Percentiles rank a stretch among this genome's conserved stretches.
Evolutionary conservation across 768 basidiomycete species (phyloP).

Genomic region (Nidula microcarpa): DNA sequence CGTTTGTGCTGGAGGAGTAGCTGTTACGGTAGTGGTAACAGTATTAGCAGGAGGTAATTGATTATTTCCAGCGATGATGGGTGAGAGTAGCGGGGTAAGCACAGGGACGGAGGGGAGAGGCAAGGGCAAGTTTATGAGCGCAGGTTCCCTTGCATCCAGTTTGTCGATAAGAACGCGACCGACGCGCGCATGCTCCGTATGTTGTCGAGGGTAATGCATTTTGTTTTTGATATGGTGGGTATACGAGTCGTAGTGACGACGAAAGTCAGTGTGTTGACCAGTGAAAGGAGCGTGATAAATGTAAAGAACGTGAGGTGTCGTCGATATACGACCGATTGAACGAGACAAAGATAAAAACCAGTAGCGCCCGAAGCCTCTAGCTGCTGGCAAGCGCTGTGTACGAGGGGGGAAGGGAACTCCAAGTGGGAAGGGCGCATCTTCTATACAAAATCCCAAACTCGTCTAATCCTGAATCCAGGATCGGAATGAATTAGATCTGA

Average conservation of each 20-base stretch:
- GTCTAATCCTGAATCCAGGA: not conserved
- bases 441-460: not conserved
- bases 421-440: not conserved
- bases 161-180: conserved; percentile 10
- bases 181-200: not conserved
- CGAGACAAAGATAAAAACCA: not conserved
- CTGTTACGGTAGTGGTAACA: conserved; percentile 8
- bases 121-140: conserved; percentile 32
- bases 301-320: not conserved
- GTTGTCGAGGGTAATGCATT: not conserved
- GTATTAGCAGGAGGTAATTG: conserved; percentile 7
- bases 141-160: conserved; percentile 32
- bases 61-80: conserved; percentile 26
- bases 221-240: not conserved
- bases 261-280: not conserved
- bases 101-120: conserved; percentile 38
- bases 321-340: not conserved
- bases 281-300: not conserved
- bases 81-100: conserved; percentile 28
- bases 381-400: not conserved
- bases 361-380: no score
- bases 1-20: conserved; percentile 3
- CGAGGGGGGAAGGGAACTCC: not conserved
- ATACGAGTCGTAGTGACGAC: not conserved
- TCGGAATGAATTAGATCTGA: not conserved